phyloP scores from a whole-genome alignment of 352 stramenopile genomes.

The Globisporangium cederbergense region DNA sequence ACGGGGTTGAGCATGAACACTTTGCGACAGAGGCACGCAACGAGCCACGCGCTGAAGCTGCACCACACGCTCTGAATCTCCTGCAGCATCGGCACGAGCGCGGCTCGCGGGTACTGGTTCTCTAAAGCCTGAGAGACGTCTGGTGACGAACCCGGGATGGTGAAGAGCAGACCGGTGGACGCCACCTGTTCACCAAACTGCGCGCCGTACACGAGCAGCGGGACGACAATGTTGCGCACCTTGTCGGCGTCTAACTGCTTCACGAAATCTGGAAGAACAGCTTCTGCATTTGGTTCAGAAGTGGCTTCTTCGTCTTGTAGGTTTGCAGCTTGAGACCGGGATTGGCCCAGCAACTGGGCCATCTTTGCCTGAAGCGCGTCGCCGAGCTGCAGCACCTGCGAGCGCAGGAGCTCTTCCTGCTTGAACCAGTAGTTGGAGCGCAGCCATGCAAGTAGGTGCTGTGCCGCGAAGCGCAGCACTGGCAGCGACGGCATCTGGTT shows the following conservation, averaged over 20 bases:
- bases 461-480: constrained; percentile 81
- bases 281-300: not conserved
- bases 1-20: constrained; percentile 26
- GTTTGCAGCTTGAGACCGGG: not conserved
- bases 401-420: constrained; percentile 52
- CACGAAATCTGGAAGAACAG: not conserved
- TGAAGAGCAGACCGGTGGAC: constrained; percentile 43
- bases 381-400: constrained; percentile 41
- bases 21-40: constrained; percentile 48
- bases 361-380: constrained; percentile 32
- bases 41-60: constrained; percentile 46
- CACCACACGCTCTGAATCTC: constrained; percentile 52
- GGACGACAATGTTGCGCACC: constrained; percentile 53
- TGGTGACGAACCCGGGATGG: not conserved
- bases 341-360: constrained; percentile 14
- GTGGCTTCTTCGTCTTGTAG: not conserved
- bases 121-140: not conserved
- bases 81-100: constrained; percentile 38
- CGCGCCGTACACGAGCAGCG: constrained; percentile 56
- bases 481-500: constrained; percentile 90
- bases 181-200: constrained; percentile 51
- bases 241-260: constrained; percentile 42
- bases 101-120: constrained; percentile 30
- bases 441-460: constrained; percentile 88
- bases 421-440: constrained; percentile 85